Evolutionary conservation across 2,329 filamentous ascomycete species (phyloP).

Genomic region (Claviceps fusiformis): DNA sequence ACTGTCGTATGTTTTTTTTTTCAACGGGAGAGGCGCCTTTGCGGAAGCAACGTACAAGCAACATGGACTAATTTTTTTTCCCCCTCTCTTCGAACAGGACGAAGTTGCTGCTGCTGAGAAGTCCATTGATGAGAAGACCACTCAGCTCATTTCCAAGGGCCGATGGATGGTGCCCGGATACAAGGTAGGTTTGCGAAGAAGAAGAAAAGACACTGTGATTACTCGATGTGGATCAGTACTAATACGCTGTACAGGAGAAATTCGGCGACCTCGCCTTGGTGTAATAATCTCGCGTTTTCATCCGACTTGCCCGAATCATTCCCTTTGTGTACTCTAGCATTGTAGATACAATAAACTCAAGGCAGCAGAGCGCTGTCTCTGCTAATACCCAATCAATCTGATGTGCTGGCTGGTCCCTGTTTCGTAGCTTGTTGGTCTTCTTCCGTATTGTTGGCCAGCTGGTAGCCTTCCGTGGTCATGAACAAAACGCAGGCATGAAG

Average conservation of each 20-base stretch:
- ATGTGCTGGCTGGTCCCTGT: not conserved
- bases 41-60: not conserved
- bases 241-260: constrained; percentile 63
- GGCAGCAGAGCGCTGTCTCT: constrained; percentile 18
- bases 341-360: constrained; percentile 46
- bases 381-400: constrained; percentile 15
- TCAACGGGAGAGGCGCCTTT: not conserved
- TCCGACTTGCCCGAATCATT: constrained; percentile 26
- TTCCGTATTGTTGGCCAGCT: not conserved
- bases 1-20: constrained; percentile 66
- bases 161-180: constrained; percentile 97
- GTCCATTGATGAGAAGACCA: constrained; percentile 94
- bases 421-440: not conserved
- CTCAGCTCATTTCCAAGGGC: constrained; percentile 89
- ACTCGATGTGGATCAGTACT: constrained; percentile 19
- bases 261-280: constrained; percentile 94
- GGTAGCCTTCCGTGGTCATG: not conserved
- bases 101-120: constrained; percentile 89
- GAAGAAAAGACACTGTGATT: not conserved
- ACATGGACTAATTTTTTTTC: not conserved
- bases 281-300: constrained; percentile 42
- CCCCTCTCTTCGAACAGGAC: constrained; percentile 43
- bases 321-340: constrained; percentile 54
- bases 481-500: not conserved
- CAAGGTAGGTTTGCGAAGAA: constrained; percentile 54